These are phyloP conservation scores for Candida gigantensis DNA, from an alignment of 1,139 yeast genomes.

Conservation along the genomic window DNA sequence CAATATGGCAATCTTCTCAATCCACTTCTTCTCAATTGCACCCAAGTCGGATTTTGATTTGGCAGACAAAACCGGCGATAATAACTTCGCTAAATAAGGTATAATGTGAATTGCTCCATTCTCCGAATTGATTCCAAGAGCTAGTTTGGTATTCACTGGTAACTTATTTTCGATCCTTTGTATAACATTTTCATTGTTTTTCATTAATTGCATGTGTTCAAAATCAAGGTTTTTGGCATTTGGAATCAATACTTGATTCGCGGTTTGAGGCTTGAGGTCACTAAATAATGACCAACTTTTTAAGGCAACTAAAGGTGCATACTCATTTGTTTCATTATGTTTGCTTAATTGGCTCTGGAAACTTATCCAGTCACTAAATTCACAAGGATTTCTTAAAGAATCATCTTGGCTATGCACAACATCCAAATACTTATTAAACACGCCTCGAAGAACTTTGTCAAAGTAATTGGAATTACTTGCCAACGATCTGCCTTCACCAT, in stretches of 20 bases:
- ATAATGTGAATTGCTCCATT: conserved; percentile 33
- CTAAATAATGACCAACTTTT: conserved; percentile 69
- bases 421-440: conserved; percentile 65
- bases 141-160: conserved; percentile 28
- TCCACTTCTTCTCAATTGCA: conserved; percentile 25
- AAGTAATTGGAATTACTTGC: conserved; percentile 47
- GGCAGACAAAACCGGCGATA: conserved; percentile 43
- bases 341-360: conserved; percentile 60
- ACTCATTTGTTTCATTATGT: conserved; percentile 48
- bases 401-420: conserved; percentile 62
- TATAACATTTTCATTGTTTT: conserved; percentile 29
- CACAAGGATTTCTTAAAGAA: conserved; percentile 59
- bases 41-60: conserved; percentile 27
- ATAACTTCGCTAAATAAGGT: conserved; percentile 48
- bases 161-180: conserved; percentile 27
- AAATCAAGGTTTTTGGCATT: conserved; percentile 46
- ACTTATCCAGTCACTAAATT: conserved; percentile 74
- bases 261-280: conserved; percentile 49
- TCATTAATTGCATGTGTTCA: conserved; percentile 36
- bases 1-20: conserved; percentile 32
- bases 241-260: conserved; percentile 31
- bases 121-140: conserved; percentile 34
- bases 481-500: conserved; percentile 42
- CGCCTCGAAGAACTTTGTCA: conserved; percentile 71
- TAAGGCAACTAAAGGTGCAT: conserved; percentile 58